These are phyloP conservation scores for Sordariomycetes sp. DNA, from an alignment of 2,329 filamentous ascomycete genomes.

Conservation along the genomic window DNA sequence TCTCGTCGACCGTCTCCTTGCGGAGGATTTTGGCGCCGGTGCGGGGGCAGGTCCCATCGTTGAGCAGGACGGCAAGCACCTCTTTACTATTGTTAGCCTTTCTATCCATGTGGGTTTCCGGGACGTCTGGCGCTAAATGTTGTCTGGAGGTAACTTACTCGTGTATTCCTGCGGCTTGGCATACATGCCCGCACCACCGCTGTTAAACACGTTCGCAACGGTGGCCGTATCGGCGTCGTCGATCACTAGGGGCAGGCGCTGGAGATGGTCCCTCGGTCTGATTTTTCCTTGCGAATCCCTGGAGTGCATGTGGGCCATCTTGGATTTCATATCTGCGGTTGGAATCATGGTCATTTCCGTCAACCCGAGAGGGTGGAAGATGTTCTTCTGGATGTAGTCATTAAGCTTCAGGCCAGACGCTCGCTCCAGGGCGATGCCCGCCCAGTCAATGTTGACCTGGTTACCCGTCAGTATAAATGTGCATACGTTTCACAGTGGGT, in stretches of 20 bases:
- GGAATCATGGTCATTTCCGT: conserved; percentile 44
- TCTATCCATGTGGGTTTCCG: not conserved
- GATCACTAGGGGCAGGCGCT: conserved; percentile 28
- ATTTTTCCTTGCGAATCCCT: conserved; percentile 29
- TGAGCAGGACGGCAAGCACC: conserved; percentile 48
- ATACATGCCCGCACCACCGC: conserved; percentile 49
- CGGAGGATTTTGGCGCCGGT: conserved; percentile 41
- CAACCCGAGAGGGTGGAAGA: conserved; percentile 32
- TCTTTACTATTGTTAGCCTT: conserved; percentile 20
- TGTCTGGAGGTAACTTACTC: not conserved
- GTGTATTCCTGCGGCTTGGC: conserved; percentile 45
- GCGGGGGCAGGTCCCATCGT: conserved; percentile 45
- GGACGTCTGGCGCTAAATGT: not conserved
- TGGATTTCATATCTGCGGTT: conserved; percentile 33
- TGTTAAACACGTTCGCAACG: conserved; percentile 33
- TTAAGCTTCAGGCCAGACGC: conserved; percentile 27
- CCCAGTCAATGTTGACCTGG: conserved; percentile 41
- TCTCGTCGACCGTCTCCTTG: conserved; percentile 42
- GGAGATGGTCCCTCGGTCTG: conserved; percentile 31
- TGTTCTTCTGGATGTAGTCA: conserved; percentile 31
- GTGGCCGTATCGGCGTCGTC: conserved; percentile 25
- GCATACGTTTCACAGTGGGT: not conserved
- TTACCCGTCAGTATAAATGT: not conserved
- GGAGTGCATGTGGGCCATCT: conserved; percentile 43
- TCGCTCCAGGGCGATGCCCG: conserved; percentile 32